Evolutionary conservation across 176 grass and related monocot species (phyloP).

Genomic region (Triticum turgidum): DNA sequence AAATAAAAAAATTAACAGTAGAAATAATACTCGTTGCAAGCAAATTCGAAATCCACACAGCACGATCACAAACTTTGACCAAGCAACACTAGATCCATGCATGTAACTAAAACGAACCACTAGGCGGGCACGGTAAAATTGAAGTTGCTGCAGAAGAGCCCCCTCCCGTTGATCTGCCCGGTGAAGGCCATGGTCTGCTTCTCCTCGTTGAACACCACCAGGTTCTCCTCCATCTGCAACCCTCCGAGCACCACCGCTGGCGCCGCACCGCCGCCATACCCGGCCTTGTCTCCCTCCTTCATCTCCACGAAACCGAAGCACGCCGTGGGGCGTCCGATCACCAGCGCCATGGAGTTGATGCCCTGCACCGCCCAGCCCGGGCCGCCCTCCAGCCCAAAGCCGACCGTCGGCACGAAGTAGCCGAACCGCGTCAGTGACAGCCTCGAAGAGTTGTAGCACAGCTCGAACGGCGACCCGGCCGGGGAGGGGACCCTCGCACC

Average conservation of each 20-base stretch:
- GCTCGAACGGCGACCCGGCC: slow-evolving; percentile 34
- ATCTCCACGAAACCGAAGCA: slow-evolving; percentile 47
- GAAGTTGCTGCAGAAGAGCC: slow-evolving; percentile 49
- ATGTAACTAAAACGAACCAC: not conserved
- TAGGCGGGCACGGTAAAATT: slow-evolving; percentile 40
- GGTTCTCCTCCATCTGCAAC: slow-evolving; percentile 71
- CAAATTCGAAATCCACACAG: no score
- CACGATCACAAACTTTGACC: no score
- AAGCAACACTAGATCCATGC: no score
- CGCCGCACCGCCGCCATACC: not conserved
- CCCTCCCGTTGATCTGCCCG: slow-evolving; percentile 9
- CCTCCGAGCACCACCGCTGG: slow-evolving; percentile 49
- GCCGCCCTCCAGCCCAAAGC: slow-evolving; percentile 40
- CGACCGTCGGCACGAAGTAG: slow-evolving; percentile 46
- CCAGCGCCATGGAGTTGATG: slow-evolving; percentile 51
- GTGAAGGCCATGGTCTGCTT: slow-evolving; percentile 37
- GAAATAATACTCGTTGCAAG: no score
- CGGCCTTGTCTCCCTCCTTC: not conserved
- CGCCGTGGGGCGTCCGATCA: slow-evolving; percentile 10
- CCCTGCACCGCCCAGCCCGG: slow-evolving; percentile 51
- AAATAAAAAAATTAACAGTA: no score
- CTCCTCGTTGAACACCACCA: slow-evolving; percentile 52
- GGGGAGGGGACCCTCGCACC: not conserved
- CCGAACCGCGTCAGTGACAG: slow-evolving; percentile 40
- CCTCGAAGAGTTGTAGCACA: slow-evolving; percentile 43